These are phyloP conservation scores for Novakomyces olei DNA, from an alignment of 805 yeast genomes.

Conservation along the genomic window DNA sequence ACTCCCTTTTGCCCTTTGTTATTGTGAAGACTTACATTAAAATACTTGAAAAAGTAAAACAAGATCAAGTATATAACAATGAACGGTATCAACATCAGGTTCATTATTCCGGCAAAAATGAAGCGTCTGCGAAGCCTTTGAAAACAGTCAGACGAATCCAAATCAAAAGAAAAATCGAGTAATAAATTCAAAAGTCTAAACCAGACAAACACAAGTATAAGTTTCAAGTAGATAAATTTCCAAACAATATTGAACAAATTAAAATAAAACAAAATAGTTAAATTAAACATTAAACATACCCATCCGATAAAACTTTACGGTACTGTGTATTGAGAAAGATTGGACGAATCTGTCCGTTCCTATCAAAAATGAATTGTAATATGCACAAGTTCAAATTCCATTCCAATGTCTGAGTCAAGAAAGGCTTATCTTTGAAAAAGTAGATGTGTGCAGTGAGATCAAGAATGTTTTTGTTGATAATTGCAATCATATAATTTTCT, in stretches of 20 bases:
- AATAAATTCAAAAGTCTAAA: no score
- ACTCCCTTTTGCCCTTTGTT: not conserved
- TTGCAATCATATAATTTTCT: constrained; percentile 80
- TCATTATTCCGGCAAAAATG: constrained; percentile 68
- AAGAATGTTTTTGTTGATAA: constrained; percentile 56
- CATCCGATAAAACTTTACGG: constrained; percentile 36
- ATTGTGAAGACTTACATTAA: constrained; percentile 24
- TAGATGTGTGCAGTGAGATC: constrained; percentile 43
- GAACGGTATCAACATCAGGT: constrained; percentile 65
- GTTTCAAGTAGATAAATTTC: no score
- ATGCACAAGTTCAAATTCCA: constrained; percentile 86
- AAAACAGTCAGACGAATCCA: no score
- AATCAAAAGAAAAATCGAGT: no score
- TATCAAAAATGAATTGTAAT: constrained; percentile 64
- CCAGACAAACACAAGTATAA: no score
- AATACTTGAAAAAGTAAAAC: constrained; percentile 70
- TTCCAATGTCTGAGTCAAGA: constrained; percentile 60
- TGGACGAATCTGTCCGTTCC: constrained; percentile 59
- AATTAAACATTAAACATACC: not conserved
- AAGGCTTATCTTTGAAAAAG: constrained; percentile 19
- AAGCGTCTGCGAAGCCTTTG: constrained; percentile 56
- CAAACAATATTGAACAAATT: no score
- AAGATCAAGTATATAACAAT: constrained; percentile 63
- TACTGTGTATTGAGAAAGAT: constrained; percentile 48
- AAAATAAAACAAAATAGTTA: not conserved